Percentiles rank a stretch among this genome's conserved stretches.
These are phyloP conservation scores for Zoysia japonica DNA, from an alignment of 176 grass and related monocot species.

Conservation along the genomic window DNA sequence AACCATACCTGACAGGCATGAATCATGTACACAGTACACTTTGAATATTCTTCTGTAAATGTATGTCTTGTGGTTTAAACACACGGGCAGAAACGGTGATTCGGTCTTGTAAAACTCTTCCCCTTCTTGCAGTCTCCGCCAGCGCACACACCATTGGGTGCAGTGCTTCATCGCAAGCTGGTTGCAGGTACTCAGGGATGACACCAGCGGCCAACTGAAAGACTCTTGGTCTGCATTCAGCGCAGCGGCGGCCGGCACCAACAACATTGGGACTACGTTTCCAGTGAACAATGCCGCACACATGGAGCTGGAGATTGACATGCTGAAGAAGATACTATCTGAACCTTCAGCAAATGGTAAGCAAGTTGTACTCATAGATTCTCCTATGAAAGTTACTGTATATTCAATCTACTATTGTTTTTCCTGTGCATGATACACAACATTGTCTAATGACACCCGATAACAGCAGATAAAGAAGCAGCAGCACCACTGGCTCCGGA, in stretches of 20 bases:
- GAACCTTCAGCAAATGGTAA: not conserved
- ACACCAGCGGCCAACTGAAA: not conserved
- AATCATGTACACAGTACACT: too few species aligned
- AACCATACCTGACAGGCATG: not conserved
- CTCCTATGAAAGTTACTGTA: too few species aligned
- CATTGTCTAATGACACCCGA: not conserved
- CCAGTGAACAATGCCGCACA: not conserved
- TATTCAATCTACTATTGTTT: not conserved
- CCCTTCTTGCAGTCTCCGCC: not conserved
- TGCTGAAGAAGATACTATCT: not conserved
- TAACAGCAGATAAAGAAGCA: not conserved
- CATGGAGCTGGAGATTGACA: not conserved
- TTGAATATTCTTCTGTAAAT: too few species aligned
- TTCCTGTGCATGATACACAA: not conserved
- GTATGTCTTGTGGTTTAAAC: not conserved
- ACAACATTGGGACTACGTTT: not conserved
- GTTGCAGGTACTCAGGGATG: not conserved
- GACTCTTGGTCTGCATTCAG: not conserved
- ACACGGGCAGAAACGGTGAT: not conserved
- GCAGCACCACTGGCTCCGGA: not conserved
- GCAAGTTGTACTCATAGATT: not conserved
- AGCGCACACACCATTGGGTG: not conserved
- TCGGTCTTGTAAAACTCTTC: not conserved
- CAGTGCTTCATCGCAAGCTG: not conserved
- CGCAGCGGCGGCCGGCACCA: not conserved